These are phyloP conservation scores for Funneliformis geosporum DNA, from an alignment of 192 early-diverging fungal species.

Conservation along the genomic window DNA sequence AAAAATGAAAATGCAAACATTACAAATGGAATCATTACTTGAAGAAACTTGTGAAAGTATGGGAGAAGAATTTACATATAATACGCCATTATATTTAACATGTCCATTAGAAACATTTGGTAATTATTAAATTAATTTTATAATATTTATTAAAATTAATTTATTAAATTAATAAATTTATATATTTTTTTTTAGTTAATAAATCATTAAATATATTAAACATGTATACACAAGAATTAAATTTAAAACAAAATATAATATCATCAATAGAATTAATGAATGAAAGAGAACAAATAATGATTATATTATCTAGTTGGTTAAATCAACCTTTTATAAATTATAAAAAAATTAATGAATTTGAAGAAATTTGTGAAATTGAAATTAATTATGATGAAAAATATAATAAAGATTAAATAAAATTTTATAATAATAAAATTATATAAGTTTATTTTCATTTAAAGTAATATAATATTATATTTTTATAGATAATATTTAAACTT, in stretches of 20 bases:
- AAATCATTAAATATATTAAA: not conserved
- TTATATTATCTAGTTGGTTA: constrained; percentile 47
- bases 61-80: constrained; percentile 40
- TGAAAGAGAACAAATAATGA: constrained; percentile 44
- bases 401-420: no score
- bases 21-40: constrained; percentile 44
- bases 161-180: not conserved
- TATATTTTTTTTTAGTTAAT: constrained; percentile 8
- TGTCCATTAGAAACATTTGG: constrained; percentile 45
- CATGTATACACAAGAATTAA: constrained; percentile 28
- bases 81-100: constrained; percentile 39
- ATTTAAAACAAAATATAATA: constrained; percentile 22
- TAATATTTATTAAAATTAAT: no score
- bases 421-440: no score
- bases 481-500: no score
- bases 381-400: constrained; percentile 2
- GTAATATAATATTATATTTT: no score
- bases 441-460: no score
- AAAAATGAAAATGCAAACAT: constrained; percentile 46
- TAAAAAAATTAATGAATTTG: constrained; percentile 36
- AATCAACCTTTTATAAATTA: constrained; percentile 44
- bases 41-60: constrained; percentile 43
- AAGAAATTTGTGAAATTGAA: constrained; percentile 46
- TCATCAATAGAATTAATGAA: not conserved
- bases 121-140: no score